Evolutionary conservation across 192 early-diverging fungal genomes (phyloP), one percentile per base, ranked within the genome.

Genomic region (Coemansia sp.): DNA sequence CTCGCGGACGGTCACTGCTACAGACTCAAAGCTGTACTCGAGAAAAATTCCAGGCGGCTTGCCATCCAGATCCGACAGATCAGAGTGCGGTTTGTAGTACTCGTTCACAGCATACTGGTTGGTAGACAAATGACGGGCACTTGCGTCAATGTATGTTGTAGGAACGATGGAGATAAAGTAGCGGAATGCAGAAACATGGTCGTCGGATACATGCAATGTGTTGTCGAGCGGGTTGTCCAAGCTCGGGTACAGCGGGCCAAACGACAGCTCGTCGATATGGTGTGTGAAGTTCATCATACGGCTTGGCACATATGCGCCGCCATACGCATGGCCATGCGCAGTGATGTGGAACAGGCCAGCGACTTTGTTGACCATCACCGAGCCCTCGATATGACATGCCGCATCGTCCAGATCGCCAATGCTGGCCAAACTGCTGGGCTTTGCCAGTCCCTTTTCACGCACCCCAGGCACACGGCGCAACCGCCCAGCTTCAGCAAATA

Each of bases 91-190:
- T 47, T 75, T 84, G 63, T 86, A 87, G 35, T 80, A 86, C 66
- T 96, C 93, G 24, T 91, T 96, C 2, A 96, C 94, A 10, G 94
- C 91, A 73, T 96, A 98, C 73, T 98, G 96, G 75, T 93, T 94
- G 22, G 96, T 95, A n/a, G 87, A 43, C 27, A 98, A 62, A 2
- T 79, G 60, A 35, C 70, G 81, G 39, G 69, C 61, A 5, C 59
- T 58, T 4, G 83, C 74, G 76, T 90, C 91, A 21, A 92, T 83
- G 58, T 89, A 92, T 19, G 83, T 87, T 0, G 91, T 94, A 4
- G 92, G 91, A 2, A 97, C 91, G 4, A 97, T 85, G 4, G 91
- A 88, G 25, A 97, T 75, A 67, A 94, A 91, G 79, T 98, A 98
- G 56, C 90, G 88, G 66, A 95, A 94, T 27, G 85, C 85, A 32